Percentiles rank a stretch among this genome's conserved stretches.
phyloP scores from a whole-genome alignment of 768 basidiomycete genomes.

The Suillus cothurnatus region DNA sequence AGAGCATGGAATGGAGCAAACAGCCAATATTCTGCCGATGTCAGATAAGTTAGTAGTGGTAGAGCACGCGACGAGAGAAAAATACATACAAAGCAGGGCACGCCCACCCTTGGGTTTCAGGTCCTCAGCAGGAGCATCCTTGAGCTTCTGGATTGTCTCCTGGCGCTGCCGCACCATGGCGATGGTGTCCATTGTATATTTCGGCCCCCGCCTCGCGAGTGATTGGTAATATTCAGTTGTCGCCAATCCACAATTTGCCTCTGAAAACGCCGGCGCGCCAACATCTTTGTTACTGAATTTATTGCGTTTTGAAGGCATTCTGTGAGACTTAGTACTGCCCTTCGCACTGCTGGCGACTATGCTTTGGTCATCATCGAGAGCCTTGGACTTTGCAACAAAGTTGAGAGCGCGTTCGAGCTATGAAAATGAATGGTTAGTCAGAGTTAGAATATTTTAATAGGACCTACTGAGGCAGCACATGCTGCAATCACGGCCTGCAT shows the following conservation, averaged over 20 bases:
- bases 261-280: not conserved
- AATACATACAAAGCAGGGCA: not conserved
- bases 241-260: not conserved
- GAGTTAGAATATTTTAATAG: not conserved
- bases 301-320: not conserved
- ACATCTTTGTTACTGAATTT: not conserved
- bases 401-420: conserved; percentile 7
- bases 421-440: conserved; percentile 1
- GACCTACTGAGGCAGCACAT: conserved; percentile 11
- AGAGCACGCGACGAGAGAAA: not conserved
- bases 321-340: not conserved
- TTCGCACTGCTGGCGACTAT: not conserved
- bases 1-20: not conserved
- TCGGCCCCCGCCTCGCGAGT: not conserved
- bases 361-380: not conserved
- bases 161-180: not conserved
- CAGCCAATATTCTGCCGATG: not conserved
- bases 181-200: not conserved
- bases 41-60: not conserved
- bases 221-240: not conserved
- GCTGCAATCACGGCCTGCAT: conserved; percentile 10
- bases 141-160: not conserved
- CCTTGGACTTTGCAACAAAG: conserved; percentile 2
- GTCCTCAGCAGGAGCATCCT: not conserved
- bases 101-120: not conserved